Percentiles rank a stretch among this genome's conserved stretches.
Evolutionary conservation across 148 eudicot genomes (phyloP).

Genomic region (Amaranthus cruentus): DNA sequence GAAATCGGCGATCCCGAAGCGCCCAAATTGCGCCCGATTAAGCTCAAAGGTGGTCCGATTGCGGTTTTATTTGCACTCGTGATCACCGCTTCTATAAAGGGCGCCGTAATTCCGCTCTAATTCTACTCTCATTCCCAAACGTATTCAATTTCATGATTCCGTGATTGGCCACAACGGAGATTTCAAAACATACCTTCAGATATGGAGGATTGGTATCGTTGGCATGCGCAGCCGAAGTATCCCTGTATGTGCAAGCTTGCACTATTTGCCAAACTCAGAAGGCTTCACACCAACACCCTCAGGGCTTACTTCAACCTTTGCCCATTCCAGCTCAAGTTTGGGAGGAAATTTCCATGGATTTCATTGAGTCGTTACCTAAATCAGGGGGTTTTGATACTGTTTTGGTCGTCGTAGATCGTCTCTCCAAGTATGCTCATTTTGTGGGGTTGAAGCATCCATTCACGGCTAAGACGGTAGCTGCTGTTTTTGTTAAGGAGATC

Average conservation of each 20-base stretch:
- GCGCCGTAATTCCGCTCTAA: too few relatives aligned
- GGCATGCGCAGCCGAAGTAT: background rate
- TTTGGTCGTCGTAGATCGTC: conserved; percentile 3
- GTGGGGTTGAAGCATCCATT: background rate
- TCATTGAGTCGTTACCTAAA: background rate
- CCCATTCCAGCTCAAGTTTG: background rate
- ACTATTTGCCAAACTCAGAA: background rate
- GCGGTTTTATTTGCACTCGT: too few relatives aligned
- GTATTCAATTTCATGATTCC: background rate
- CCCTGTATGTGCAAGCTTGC: background rate
- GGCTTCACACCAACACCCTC: background rate
- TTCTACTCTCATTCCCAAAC: too few relatives aligned
- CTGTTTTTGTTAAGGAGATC: background rate
- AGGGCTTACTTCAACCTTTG: background rate
- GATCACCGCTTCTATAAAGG: too few relatives aligned
- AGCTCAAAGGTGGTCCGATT: too few relatives aligned
- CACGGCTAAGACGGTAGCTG: background rate
- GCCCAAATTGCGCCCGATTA: too few relatives aligned
- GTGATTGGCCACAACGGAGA: background rate
- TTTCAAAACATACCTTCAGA: too few relatives aligned
- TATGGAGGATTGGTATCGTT: background rate
- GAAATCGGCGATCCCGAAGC: too few relatives aligned
- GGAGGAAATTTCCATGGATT: conserved; percentile 1
- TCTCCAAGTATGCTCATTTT: background rate
- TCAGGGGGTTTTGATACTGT: too few relatives aligned